phyloP scores from a whole-genome alignment of 78 protist species.

The Dictyostelium citrinum region DNA sequence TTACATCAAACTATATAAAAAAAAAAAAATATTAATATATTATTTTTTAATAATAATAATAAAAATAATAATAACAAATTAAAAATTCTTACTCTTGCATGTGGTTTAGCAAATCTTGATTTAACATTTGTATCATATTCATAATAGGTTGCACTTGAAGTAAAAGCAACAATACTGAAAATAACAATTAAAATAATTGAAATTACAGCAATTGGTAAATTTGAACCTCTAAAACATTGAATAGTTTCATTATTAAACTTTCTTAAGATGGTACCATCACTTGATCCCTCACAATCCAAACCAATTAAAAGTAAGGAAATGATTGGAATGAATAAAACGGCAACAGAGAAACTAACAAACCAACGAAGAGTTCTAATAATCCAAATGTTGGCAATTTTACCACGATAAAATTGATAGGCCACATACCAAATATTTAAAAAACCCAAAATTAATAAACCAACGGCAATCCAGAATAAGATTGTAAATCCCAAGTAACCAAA shows the following conservation, averaged over 20 bases:
- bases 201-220: slow-evolving; percentile 3
- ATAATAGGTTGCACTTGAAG: slow-evolving; percentile 34
- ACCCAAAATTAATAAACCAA: slow-evolving; percentile 22
- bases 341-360: slow-evolving; percentile 46
- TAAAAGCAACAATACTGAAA: slow-evolving; percentile 25
- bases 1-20: slow-evolving; percentile 38
- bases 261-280: neutral
- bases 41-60: neutral
- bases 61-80: neutral
- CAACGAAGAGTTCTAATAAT: slow-evolving; percentile 59
- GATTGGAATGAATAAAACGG: slow-evolving; percentile 52
- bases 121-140: slow-evolving; percentile 46
- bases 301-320: slow-evolving; percentile 36
- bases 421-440: slow-evolving; percentile 50
- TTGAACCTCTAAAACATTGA: slow-evolving; percentile 9
- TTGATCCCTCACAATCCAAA: neutral
- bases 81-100: slow-evolving; percentile 51
- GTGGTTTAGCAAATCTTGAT: slow-evolving; percentile 55
- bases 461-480: slow-evolving; percentile 26
- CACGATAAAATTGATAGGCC: slow-evolving; percentile 54
- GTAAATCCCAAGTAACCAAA: slow-evolving; percentile 11
- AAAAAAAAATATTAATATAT: neutral
- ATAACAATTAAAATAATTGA: slow-evolving; percentile 28
- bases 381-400: slow-evolving; percentile 58
- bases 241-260: neutral